Conservation (phyloP, 495 filamentous ascomycete genomes). For the Saxispiralis lemnorum region DNA sequence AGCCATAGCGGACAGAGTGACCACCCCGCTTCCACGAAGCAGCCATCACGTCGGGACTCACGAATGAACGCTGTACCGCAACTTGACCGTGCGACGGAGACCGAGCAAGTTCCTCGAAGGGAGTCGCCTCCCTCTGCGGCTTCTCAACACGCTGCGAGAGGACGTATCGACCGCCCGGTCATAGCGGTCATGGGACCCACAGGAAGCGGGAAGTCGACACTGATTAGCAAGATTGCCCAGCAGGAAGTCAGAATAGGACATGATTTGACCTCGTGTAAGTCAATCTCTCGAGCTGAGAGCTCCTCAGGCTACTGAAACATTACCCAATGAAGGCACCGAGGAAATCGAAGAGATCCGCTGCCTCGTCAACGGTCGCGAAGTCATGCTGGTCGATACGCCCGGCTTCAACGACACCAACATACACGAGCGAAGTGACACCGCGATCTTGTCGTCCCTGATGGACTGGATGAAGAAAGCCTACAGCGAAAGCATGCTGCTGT, state of each 20-base stretch:
- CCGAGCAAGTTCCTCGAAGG: too few species aligned
- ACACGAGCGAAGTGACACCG: not conserved
- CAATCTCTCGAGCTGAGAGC: too few species aligned
- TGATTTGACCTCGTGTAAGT: too few species aligned
- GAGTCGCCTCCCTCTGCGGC: too few species aligned
- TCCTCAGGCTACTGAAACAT: too few species aligned
- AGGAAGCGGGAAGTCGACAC: not conserved
- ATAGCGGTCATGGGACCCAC: not conserved
- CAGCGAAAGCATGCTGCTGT: not conserved
- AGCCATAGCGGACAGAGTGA: too few species aligned
- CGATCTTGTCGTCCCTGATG: not conserved
- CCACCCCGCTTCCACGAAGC: too few species aligned
- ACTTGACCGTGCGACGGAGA: too few species aligned
- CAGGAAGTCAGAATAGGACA: not conserved
- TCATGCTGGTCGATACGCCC: not conserved
- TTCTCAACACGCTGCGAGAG: not conserved
- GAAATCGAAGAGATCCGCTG: not conserved
- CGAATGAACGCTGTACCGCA: too few species aligned
- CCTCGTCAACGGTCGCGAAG: not conserved
- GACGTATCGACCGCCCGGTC: not conserved
- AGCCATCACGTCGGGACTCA: too few species aligned
- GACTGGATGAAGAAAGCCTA: not conserved
- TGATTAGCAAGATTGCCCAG: not conserved
- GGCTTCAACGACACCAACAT: not conserved
- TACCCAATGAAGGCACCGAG: too few species aligned